phyloP scores from a whole-genome alignment of 352 stramenopile species.

The Stramenopiles sp. region DNA sequence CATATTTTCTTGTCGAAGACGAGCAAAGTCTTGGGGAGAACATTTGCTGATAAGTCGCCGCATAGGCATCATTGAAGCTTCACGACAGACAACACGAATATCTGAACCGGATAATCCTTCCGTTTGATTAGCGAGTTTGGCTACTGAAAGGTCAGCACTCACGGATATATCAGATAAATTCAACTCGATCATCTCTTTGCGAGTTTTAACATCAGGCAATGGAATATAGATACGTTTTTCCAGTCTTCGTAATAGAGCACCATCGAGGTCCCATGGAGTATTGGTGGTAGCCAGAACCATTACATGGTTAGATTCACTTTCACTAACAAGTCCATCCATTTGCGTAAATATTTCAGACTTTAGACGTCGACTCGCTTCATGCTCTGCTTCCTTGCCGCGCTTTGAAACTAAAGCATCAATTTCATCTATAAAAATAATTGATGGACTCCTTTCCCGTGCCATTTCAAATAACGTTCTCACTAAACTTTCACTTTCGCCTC shows the following conservation, averaged over 20 bases:
- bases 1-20: no score
- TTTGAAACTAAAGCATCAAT: slow-evolving; percentile 35
- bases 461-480: slow-evolving; percentile 87
- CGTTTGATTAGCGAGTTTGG: slow-evolving; percentile 28
- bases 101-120: slow-evolving; percentile 50
- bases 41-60: neutral
- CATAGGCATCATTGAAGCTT: slow-evolving; percentile 22
- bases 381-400: slow-evolving; percentile 12
- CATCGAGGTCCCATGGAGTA: slow-evolving; percentile 74
- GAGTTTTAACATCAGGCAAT: slow-evolving; percentile 19
- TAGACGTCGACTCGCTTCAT: slow-evolving; percentile 30
- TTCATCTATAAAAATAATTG: slow-evolving; percentile 91
- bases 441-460: slow-evolving; percentile 72
- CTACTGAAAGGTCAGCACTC: slow-evolving; percentile 16
- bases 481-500: slow-evolving; percentile 66
- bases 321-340: neutral
- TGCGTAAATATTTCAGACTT: slow-evolving; percentile 65
- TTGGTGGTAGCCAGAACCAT: slow-evolving; percentile 77
- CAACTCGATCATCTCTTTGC: slow-evolving; percentile 6
- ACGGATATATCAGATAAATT: slow-evolving; percentile 4
- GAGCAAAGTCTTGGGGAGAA: slow-evolving; percentile 8
- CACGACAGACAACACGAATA: slow-evolving; percentile 31
- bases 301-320: slow-evolving; percentile 16
- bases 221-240: slow-evolving; percentile 73
- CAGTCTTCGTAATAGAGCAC: slow-evolving; percentile 57